phyloP scores from a whole-genome alignment of 1,139 yeast species.

The Taphrina confusa region DNA sequence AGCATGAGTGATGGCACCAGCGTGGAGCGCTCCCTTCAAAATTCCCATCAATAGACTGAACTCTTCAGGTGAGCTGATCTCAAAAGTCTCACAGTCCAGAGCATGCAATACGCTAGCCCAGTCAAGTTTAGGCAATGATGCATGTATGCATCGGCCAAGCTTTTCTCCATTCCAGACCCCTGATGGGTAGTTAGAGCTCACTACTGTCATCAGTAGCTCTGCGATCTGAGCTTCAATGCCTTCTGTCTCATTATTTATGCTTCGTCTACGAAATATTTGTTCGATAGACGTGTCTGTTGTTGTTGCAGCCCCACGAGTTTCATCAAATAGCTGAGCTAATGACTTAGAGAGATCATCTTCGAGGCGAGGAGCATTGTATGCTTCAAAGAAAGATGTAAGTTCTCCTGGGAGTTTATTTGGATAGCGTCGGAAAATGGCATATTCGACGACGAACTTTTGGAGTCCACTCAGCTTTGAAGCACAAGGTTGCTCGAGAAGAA shows the following conservation, averaged over 20 bases:
- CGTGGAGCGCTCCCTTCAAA: slow-evolving; percentile 22
- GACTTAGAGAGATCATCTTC: slow-evolving; percentile 25
- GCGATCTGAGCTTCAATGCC: slow-evolving; percentile 16
- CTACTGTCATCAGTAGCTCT: slow-evolving; percentile 10
- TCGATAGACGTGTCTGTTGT: slow-evolving; percentile 7
- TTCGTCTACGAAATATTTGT: slow-evolving; percentile 13
- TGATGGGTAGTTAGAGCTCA: not conserved
- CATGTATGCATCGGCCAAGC: slow-evolving; percentile 7
- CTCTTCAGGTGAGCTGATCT: not conserved
- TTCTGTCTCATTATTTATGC: not conserved
- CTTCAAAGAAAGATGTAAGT: slow-evolving; percentile 16
- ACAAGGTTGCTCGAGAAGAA: slow-evolving; percentile 8
- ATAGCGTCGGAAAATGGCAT: slow-evolving; percentile 22
- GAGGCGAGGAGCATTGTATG: slow-evolving; percentile 8
- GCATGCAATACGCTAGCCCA: slow-evolving; percentile 14
- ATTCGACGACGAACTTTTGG: slow-evolving; percentile 29
- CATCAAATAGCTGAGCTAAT: slow-evolving; percentile 26
- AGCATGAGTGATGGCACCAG: slow-evolving; percentile 28
- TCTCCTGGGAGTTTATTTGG: slow-evolving; percentile 13
- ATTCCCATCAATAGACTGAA: slow-evolving; percentile 20
- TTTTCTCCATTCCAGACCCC: slow-evolving; percentile 25
- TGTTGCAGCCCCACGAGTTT: slow-evolving; percentile 31
- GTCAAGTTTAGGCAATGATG: slow-evolving; percentile 13
- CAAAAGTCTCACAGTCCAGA: slow-evolving; percentile 14
- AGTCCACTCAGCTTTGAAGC: not conserved